Evolutionary conservation across 306 rosid species (phyloP).

Genomic region (Trifolium repens): DNA sequence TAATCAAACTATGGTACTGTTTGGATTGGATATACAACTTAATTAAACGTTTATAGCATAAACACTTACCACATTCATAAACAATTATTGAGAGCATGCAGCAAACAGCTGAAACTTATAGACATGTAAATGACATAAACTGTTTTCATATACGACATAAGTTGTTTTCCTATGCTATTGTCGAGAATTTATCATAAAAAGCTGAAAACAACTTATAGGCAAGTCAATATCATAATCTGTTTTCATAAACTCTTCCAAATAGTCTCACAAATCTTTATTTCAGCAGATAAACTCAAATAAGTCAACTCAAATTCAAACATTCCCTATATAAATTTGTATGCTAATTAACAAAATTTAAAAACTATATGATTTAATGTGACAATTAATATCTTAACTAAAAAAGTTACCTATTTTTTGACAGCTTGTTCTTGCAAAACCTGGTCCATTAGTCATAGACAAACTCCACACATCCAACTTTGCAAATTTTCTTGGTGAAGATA

Average conservation of each 20-base stretch:
- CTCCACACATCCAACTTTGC: constrained; percentile 71
- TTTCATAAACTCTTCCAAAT: neutral
- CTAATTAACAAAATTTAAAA: neutral
- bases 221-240: neutral
- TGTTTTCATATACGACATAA: too few relatives aligned
- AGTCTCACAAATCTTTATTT: neutral
- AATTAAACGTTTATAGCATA: neutral
- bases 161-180: too few relatives aligned
- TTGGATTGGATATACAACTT: neutral
- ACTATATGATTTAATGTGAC: neutral
- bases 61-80: too few relatives aligned
- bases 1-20: constrained; percentile 5
- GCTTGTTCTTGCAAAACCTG: constrained; percentile 97
- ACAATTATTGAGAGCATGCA: too few relatives aligned
- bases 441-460: constrained; percentile 80
- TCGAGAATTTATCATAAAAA: neutral
- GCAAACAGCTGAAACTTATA: too few relatives aligned
- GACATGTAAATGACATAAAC: too few relatives aligned
- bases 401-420: constrained; percentile 47
- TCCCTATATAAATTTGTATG: neutral
- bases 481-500: constrained; percentile 74
- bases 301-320: neutral
- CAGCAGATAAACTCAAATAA: too few relatives aligned
- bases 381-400: constrained; percentile 48
- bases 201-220: neutral